Evolutionary conservation across 1,139 yeast genomes (phyloP).

Genomic region (Yamadazyma taylorii): DNA sequence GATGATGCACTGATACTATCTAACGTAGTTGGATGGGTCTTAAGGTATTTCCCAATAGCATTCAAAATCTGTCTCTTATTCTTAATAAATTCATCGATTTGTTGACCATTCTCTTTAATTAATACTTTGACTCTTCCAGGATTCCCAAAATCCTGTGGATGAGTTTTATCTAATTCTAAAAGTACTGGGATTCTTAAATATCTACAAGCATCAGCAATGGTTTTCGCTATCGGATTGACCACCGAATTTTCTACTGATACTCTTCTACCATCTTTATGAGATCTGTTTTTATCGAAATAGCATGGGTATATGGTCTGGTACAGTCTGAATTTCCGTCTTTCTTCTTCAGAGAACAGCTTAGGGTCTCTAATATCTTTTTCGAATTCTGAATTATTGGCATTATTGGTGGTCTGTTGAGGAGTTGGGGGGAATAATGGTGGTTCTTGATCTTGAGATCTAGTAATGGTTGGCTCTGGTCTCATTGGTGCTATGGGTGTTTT

Average conservation of each 20-base stretch:
- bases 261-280: slow-evolving; percentile 82
- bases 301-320: slow-evolving; percentile 86
- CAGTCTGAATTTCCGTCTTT: slow-evolving; percentile 58
- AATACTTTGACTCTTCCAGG: slow-evolving; percentile 89
- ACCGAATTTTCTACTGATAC: slow-evolving; percentile 69
- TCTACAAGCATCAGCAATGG: slow-evolving; percentile 66
- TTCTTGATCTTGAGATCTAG: slow-evolving; percentile 60
- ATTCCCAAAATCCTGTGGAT: slow-evolving; percentile 97
- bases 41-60: slow-evolving; percentile 61
- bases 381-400: slow-evolving; percentile 13
- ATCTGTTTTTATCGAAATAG: slow-evolving; percentile 79
- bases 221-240: slow-evolving; percentile 82
- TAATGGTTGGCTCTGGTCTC: slow-evolving; percentile 56
- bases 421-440: slow-evolving; percentile 27
- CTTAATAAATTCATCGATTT: slow-evolving; percentile 36
- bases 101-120: slow-evolving; percentile 51
- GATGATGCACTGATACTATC: slow-evolving; percentile 52
- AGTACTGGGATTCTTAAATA: slow-evolving; percentile 52
- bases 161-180: slow-evolving; percentile 78
- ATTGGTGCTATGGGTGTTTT: slow-evolving; percentile 70
- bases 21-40: slow-evolving; percentile 69
- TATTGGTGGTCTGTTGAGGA: slow-evolving; percentile 17
- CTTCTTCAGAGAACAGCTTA: slow-evolving; percentile 43
- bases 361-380: slow-evolving; percentile 36
- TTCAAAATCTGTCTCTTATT: slow-evolving; percentile 70